Base-by-base conservation (phyloP, 305 asterid genomes). In the Lippia alba region DNA sequence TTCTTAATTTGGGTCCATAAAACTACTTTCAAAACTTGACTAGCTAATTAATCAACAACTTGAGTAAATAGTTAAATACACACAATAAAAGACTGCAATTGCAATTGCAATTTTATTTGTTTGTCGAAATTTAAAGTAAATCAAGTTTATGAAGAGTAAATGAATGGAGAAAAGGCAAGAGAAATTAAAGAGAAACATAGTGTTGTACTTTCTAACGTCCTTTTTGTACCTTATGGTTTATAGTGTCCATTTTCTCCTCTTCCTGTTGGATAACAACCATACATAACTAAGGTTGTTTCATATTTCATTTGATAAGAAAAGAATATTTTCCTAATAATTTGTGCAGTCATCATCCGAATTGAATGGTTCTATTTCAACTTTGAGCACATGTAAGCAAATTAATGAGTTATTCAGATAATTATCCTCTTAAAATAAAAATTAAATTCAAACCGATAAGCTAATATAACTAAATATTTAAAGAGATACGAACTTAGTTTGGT, bases 391-490 rank as follows among this genome's bases (percentile, higher is more conserved):
- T 24, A 3, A 24, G 30, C 30, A 24, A 1, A 24, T 59, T 8
- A 60, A 46, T 49, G 62, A n/a, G 17, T 11, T 36, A 5, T 39
- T 39, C 2, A 24, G 3, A 3, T 24, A 24, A 24, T 24, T 24
- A 24, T 39, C 10, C 45, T 39, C 10, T 39, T 39, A 5, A 39
- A 5, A 4, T 36, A 36, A 3, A 3, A 3, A 7, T 4, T 36
- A 36, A 36, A 36, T 73, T 66, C 57, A 34, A 57, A 58, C 51
- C 8, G 49, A 46, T 49, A 68, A n/a, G 17, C 15, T 36, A 39
- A 57, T 2, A 32, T 14, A 57, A 36, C 64, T 49, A 75, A 34
- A 45, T 64, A 76, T 76, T 73, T 76, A 70, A 76, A 48, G 79
- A 24, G 50, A 75, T 46, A n/a, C 32, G 62, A 16, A 19, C 36